phyloP scores from a whole-genome alignment of 2,329 filamentous ascomycete genomes.

The Orbilia oligospora region DNA sequence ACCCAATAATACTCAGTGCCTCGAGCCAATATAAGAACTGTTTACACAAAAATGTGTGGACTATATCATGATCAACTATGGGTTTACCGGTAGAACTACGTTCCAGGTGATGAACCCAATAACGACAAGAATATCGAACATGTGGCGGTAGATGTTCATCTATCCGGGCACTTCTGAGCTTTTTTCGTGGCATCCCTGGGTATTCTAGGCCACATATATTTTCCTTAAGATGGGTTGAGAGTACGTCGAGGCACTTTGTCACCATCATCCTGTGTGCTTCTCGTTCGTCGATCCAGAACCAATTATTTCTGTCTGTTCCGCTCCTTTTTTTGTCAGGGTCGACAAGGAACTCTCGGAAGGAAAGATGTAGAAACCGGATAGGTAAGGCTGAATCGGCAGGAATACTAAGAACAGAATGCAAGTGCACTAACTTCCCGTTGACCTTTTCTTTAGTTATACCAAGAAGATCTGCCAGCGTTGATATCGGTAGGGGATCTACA shows the following conservation, averaged over 20 bases:
- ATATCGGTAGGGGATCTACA: constrained; percentile 10
- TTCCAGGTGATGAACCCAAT: constrained; percentile 28
- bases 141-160: neutral
- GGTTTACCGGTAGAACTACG: neutral
- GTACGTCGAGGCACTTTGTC: neutral
- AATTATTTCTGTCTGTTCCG: too few relatives aligned
- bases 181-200: constrained; percentile 11
- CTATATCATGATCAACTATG: neutral
- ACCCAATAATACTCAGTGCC: too few relatives aligned
- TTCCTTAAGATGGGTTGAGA: constrained; percentile 17
- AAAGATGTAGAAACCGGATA: constrained; percentile 18
- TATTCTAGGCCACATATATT: constrained; percentile 16
- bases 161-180: neutral
- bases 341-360: constrained; percentile 32
- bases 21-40: neutral
- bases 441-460: neutral
- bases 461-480: constrained; percentile 26
- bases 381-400: neutral
- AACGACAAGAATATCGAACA: constrained; percentile 22
- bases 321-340: neutral
- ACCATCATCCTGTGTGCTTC: neutral
- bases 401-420: constrained; percentile 26
- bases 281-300: constrained; percentile 38
- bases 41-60: constrained; percentile 9
- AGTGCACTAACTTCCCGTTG: neutral